A percentile compares a stretch with the other conserved stretches of the same genome.
Evolutionary conservation across 1,284 basidiomycete species (phyloP).

Genomic region (Ceratobasidium sp.): DNA sequence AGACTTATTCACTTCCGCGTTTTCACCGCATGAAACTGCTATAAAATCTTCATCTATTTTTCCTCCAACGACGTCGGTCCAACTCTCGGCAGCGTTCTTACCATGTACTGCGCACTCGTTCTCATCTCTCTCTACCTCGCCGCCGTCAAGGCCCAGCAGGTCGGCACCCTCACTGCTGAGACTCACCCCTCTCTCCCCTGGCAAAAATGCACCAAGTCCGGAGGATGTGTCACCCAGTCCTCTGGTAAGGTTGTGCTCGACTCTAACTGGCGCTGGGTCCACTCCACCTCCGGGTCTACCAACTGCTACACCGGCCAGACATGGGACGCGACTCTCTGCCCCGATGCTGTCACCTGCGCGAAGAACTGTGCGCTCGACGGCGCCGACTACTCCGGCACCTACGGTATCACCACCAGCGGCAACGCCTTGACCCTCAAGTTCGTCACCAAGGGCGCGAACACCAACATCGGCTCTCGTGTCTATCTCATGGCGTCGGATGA

Average conservation of each 20-base stretch:
- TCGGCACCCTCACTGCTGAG: conserved; percentile 44
- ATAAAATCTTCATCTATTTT: neutral
- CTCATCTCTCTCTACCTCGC: conserved; percentile 44
- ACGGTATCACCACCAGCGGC: conserved; percentile 62
- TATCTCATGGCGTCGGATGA: conserved; percentile 60
- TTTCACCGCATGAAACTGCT: neutral
- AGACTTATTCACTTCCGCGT: neutral
- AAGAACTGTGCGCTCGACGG: conserved; percentile 67
- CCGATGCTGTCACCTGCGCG: conserved; percentile 60
- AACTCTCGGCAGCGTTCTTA: neutral
- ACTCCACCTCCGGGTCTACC: conserved; percentile 49
- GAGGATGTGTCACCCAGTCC: conserved; percentile 16
- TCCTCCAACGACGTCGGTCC: neutral
- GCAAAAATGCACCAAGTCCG: conserved; percentile 36
- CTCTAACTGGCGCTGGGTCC: conserved; percentile 31
- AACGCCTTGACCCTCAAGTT: conserved; percentile 64
- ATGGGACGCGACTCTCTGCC: conserved; percentile 56
- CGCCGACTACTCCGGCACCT: conserved; percentile 68
- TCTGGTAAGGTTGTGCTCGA: conserved; percentile 31
- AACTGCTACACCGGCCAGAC: conserved; percentile 65
- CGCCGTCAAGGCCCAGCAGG: conserved; percentile 42
- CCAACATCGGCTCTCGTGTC: conserved; percentile 69
- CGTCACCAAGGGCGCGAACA: conserved; percentile 57
- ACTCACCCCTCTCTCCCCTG: conserved; percentile 43
- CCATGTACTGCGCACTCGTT: conserved; percentile 16